Conservation (phyloP, 192 early-diverging fungal genomes). For the Diversispora eburnea region DNA sequence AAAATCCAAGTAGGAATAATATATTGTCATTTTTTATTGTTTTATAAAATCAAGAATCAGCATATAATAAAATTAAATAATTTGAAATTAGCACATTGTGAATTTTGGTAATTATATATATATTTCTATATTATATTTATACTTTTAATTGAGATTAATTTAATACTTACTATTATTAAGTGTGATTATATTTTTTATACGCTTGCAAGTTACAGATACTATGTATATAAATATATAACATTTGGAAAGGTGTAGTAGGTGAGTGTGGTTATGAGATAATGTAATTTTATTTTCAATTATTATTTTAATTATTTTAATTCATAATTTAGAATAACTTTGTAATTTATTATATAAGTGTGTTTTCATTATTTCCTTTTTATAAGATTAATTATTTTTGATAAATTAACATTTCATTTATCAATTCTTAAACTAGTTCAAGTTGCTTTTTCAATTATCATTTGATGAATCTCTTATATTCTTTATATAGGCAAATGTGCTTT, state of each 20-base stretch:
- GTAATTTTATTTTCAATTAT: too few relatives aligned
- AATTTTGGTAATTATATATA: conserved; percentile 67
- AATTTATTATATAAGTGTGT: too few relatives aligned
- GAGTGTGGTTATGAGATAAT: too few relatives aligned
- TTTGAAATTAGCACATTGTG: conserved; percentile 60
- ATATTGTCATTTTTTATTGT: conserved; percentile 81
- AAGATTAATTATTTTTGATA: too few relatives aligned
- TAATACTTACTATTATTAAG: conserved; percentile 51
- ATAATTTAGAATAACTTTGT: too few relatives aligned
- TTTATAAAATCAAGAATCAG: conserved; percentile 83
- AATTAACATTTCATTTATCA: too few relatives aligned
- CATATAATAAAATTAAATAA: conserved; percentile 58
- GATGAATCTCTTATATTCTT: too few relatives aligned
- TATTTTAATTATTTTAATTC: background rate
- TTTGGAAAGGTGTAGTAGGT: background rate
- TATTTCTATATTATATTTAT: background rate
- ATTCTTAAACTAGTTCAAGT: too few relatives aligned
- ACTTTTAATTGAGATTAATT: background rate
- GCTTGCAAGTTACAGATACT: conserved; percentile 70
- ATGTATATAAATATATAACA: conserved; percentile 89
- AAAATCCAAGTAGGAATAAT: conserved; percentile 13
- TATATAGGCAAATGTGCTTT: too few relatives aligned
- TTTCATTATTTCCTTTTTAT: too few relatives aligned
- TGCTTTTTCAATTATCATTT: too few relatives aligned
- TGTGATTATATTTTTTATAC: conserved; percentile 83